Evolutionary conservation across 164 flowering plant genomes (phyloP).

Genomic region (Magnolia sinica): DNA sequence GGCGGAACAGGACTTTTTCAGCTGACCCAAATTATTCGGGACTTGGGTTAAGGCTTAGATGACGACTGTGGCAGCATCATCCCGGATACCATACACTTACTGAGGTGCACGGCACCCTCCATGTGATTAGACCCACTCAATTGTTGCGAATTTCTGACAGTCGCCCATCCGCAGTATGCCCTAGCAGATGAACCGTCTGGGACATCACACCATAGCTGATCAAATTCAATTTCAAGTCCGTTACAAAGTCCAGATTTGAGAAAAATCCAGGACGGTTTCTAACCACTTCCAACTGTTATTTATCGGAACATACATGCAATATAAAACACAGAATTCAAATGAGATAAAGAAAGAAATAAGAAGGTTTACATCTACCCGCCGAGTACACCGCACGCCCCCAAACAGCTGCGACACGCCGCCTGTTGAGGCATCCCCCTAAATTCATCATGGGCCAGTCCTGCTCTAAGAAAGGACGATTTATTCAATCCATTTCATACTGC

Average conservation of each 20-base stretch:
- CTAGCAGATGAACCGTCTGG: not conserved
- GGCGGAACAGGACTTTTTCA: no score
- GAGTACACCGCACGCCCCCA: not conserved
- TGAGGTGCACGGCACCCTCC: no score
- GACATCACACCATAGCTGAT: not conserved
- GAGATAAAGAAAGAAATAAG: not conserved
- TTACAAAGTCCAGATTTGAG: no score
- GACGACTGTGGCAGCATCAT: no score
- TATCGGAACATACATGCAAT: not conserved
- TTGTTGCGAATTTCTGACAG: no score
- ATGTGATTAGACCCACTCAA: no score
- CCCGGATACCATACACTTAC: no score
- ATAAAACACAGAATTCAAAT: not conserved
- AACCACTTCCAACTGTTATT: no score
- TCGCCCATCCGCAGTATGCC: not conserved
- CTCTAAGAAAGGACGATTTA: not conserved
- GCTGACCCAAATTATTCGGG: no score
- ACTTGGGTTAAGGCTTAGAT: no score
- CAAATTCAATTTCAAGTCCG: not conserved
- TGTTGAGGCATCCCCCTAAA: not conserved
- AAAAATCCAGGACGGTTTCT: not conserved
- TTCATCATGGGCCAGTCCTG: slow-evolving; percentile 5
- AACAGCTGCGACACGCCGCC: not conserved
- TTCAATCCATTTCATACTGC: not conserved
- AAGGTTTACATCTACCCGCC: not conserved